Percentiles rank a stretch among this genome's conserved stretches.
These are phyloP conservation scores for Lyophyllum shimeji DNA, from an alignment of 768 basidiomycete genomes.

Conservation along the genomic window DNA sequence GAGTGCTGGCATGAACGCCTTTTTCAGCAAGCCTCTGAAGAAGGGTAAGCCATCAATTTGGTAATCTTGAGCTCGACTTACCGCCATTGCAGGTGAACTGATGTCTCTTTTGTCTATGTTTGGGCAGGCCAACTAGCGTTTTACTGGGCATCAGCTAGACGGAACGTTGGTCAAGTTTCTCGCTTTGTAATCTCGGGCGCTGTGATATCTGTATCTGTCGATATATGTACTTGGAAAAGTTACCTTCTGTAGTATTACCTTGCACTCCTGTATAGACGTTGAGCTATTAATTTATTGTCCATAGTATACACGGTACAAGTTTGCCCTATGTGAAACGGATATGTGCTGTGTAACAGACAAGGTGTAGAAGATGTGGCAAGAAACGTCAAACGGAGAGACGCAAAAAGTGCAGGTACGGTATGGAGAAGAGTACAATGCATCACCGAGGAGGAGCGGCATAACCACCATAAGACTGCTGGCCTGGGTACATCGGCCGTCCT, in stretches of 20 bases:
- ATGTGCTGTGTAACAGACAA: background rate
- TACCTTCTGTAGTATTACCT: background rate
- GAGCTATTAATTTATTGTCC: background rate
- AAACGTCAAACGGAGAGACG: background rate
- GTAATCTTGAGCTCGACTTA: background rate
- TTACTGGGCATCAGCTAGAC: background rate
- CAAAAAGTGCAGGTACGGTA: background rate
- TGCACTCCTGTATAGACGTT: background rate
- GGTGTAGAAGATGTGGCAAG: background rate
- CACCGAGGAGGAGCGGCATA: slow-evolving; percentile 14
- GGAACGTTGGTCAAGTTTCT: no score
- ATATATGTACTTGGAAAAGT: no score
- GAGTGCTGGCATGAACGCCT: slow-evolving; percentile 79
- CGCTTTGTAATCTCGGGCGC: no score
- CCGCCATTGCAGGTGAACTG: slow-evolving; percentile 45
- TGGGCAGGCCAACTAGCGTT: slow-evolving; percentile 24
- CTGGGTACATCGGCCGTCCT: slow-evolving; percentile 13
- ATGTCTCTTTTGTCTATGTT: slow-evolving; percentile 55
- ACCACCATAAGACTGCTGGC: slow-evolving; percentile 10
- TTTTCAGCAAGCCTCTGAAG: slow-evolving; percentile 71
- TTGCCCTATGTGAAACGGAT: background rate
- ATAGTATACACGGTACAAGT: background rate
- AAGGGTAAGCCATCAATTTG: slow-evolving; percentile 39
- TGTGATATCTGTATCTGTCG: background rate
- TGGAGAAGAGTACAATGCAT: background rate